Conservation (phyloP, 1,139 yeast species). For the Diutina siamensis region DNA sequence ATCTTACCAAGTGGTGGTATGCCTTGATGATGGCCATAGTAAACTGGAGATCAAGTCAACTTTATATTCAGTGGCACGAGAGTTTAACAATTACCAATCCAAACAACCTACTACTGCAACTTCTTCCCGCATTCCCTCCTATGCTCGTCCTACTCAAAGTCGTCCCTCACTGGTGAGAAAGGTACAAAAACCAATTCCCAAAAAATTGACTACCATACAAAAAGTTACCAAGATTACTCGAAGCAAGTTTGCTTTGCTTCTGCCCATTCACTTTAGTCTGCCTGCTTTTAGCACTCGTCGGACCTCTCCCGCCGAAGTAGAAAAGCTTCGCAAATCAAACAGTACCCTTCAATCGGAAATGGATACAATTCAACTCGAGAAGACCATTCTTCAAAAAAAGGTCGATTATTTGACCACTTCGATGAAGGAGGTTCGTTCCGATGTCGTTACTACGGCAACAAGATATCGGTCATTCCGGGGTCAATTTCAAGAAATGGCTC, state of each 20-base stretch:
- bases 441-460: background rate
- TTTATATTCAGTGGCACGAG: background rate
- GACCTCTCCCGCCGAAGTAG: background rate
- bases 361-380: background rate
- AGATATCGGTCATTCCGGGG: background rate
- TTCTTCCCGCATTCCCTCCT: background rate
- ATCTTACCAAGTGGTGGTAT: background rate
- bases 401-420: background rate
- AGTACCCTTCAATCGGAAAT: background rate
- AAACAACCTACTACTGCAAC: constrained; percentile 1
- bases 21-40: background rate
- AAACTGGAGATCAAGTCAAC: background rate
- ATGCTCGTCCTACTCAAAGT: constrained; percentile 1
- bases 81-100: background rate
- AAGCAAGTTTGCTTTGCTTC: background rate
- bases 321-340: background rate
- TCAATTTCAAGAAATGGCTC: background rate
- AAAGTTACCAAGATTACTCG: background rate
- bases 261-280: background rate
- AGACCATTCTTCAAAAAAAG: background rate
- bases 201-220: background rate
- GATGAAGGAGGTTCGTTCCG: background rate
- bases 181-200: background rate
- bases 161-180: background rate
- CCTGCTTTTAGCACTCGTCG: background rate